Percentiles rank a stretch among this genome's conserved stretches.
phyloP scores from a whole-genome alignment of 257 asterid genomes.

The Oldenlandia corymbosa region DNA sequence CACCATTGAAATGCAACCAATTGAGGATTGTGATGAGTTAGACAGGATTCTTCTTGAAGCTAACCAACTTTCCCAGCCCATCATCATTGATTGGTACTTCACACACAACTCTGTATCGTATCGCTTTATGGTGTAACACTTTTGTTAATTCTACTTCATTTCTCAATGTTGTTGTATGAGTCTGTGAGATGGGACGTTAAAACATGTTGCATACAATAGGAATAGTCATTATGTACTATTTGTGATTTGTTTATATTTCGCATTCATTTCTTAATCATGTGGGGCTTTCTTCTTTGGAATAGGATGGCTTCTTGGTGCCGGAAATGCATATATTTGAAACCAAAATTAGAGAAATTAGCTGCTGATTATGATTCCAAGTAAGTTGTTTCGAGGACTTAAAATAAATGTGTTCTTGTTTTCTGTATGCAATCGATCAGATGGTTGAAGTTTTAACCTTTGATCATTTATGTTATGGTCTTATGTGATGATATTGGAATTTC shows the following conservation, averaged over 20 bases:
- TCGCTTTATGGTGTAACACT: no score
- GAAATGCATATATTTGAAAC: slow-evolving; percentile 86
- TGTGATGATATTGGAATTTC: not conserved
- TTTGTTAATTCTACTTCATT: no score
- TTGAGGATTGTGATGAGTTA: slow-evolving; percentile 46
- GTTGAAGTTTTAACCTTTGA: no score
- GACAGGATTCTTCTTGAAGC: slow-evolving; percentile 63
- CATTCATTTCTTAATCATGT: not conserved
- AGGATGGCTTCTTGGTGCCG: slow-evolving; percentile 99
- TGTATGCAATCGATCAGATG: no score
- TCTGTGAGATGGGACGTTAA: no score
- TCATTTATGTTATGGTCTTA: not conserved
- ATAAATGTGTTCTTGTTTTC: no score
- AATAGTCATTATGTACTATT: not conserved
- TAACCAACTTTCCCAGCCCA: slow-evolving; percentile 51
- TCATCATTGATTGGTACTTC: slow-evolving; percentile 67
- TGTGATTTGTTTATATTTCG: not conserved
- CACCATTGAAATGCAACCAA: slow-evolving; percentile 47
- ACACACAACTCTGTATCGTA: not conserved
- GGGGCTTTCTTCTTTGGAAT: not conserved
- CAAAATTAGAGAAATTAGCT: slow-evolving; percentile 86
- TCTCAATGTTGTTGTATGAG: no score
- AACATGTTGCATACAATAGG: no score
- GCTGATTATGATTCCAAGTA: slow-evolving; percentile 79
- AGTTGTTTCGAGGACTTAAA: slow-evolving; percentile 19